Base-by-base conservation (phyloP, 805 yeast genomes). In the Candida dajiaensis region DNA sequence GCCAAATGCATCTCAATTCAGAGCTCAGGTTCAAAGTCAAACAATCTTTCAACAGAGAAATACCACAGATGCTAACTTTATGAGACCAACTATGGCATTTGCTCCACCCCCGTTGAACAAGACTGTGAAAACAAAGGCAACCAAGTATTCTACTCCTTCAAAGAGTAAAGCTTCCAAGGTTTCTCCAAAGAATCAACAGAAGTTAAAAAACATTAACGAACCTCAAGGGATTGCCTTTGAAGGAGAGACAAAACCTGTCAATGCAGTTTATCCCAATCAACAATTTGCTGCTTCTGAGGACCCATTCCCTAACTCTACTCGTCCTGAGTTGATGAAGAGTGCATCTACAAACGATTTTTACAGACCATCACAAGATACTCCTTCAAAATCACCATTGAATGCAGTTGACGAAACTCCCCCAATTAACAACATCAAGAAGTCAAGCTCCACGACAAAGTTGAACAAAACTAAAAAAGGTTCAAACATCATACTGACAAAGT, bases 401-500 rank as follows among this genome's bases (percentile, higher is more conserved):
- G 18, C 41, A 19, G 2, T 9, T 6, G 11, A n/a, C 20, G 44
- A 44, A 22, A 35, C 43, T 12, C 50, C 50, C 29, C 43, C 41
- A 15, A 25, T 16, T 6, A 26, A 18, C 22, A 38, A 19, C 8
- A 45, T 55, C 40, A 45, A 45, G 6, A 52, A 46, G 40, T 54
- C 62, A 11, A 51, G 42, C 23, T 56, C 63, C 10, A 50, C 61
- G 1, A 53, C 61, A 6, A 55, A 49, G 36, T 22, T 58, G 26
- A 51, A 51, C n/a, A 54, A 50, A 16, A 49, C 49, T 2, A 55
- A 57, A 38, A 59, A 58, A 48, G 41, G 35, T 25, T 49, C 63
- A 2, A 51, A 40, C 3, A 28, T 43, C 7, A 33, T 43, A 11
- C 28, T 59, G 41, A 57, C 53, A 38, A 58, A 58, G 40, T 59